Conservation (phyloP, 768 basidiomycete species). For the Boletellus emodensis region DNA sequence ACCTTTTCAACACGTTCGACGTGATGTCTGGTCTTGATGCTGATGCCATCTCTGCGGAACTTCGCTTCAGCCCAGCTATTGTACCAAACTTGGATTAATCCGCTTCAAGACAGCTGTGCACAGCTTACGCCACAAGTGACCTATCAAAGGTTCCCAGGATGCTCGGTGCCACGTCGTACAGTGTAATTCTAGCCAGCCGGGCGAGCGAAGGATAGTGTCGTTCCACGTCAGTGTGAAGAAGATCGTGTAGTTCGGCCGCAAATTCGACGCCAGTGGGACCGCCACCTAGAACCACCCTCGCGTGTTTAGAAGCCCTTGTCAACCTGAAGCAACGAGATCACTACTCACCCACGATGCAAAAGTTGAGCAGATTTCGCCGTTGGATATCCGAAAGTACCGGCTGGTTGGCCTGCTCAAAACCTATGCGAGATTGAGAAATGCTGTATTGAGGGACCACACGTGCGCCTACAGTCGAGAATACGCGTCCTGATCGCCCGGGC, state of each 20-base stretch:
- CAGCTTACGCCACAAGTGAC: slow-evolving; percentile 52
- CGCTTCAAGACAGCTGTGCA: not conserved
- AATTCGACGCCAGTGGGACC: slow-evolving; percentile 82
- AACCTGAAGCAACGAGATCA: not conserved
- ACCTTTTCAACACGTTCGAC: slow-evolving; percentile 67
- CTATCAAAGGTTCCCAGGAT: slow-evolving; percentile 76
- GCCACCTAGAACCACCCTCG: slow-evolving; percentile 43
- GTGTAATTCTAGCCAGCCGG: slow-evolving; percentile 61
- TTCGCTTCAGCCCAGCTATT: slow-evolving; percentile 63
- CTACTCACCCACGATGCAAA: slow-evolving; percentile 75
- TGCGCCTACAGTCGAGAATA: slow-evolving; percentile 62
- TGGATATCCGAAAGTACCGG: slow-evolving; percentile 73
- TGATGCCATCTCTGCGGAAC: slow-evolving; percentile 72
- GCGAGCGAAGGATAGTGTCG: slow-evolving; percentile 61
- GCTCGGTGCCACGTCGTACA: slow-evolving; percentile 77
- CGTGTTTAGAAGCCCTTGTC: slow-evolving; percentile 4
- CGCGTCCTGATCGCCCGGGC: slow-evolving; percentile 67
- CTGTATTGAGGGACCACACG: not conserved
- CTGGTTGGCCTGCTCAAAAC: slow-evolving; percentile 84
- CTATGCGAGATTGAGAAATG: slow-evolving; percentile 27
- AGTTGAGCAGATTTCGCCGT: slow-evolving; percentile 72
- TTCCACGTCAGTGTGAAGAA: slow-evolving; percentile 62
- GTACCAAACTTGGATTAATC: not conserved
- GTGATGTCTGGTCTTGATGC: slow-evolving; percentile 66
- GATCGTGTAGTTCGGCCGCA: slow-evolving; percentile 76